Conservation (phyloP, 2,329 filamentous ascomycete species). For the Remersonia thermophila region DNA sequence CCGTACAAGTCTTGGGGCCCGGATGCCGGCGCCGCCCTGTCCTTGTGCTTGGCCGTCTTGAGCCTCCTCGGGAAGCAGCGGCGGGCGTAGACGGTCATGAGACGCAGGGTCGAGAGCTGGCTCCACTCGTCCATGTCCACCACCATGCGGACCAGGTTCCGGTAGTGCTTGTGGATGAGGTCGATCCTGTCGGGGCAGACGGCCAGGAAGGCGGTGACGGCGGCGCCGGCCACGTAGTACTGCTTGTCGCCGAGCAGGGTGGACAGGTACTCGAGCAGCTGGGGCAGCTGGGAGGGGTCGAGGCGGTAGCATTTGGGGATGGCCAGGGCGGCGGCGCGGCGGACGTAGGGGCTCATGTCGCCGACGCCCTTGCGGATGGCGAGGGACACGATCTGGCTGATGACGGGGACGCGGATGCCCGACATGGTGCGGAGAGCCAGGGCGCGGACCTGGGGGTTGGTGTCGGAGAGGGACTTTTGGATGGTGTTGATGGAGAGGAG, state of each 20-base stretch:
- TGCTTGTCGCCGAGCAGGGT: slow-evolving; percentile 78
- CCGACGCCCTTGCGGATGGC: slow-evolving; percentile 88
- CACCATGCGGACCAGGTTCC: slow-evolving; percentile 71
- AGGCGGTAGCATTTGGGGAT: slow-evolving; percentile 93
- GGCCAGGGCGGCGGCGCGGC: slow-evolving; percentile 82
- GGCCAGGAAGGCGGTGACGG: slow-evolving; percentile 78
- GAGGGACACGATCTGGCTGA: slow-evolving; percentile 91
- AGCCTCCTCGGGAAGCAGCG: slow-evolving; percentile 71
- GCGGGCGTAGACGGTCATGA: slow-evolving; percentile 76
- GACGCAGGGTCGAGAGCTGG: slow-evolving; percentile 67
- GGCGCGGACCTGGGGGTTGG: slow-evolving; percentile 79
- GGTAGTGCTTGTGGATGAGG: slow-evolving; percentile 82
- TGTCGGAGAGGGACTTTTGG: slow-evolving; percentile 89
- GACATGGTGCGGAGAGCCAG: slow-evolving; percentile 95
- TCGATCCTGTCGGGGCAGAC: slow-evolving; percentile 81
- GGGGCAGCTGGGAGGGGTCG: slow-evolving; percentile 73
- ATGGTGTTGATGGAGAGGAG: slow-evolving; percentile 97
- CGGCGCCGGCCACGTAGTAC: slow-evolving; percentile 92
- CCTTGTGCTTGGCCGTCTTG: slow-evolving; percentile 38
- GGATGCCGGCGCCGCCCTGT: slow-evolving; percentile 20
- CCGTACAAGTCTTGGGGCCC: slow-evolving; percentile 40
- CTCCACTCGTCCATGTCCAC: slow-evolving; percentile 99
- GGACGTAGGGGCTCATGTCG: slow-evolving; percentile 90
- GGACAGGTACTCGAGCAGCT: slow-evolving; percentile 70
- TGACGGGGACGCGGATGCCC: slow-evolving; percentile 90